These are phyloP conservation scores for Filobasidium uniguttulatum DNA, from an alignment of 1,284 basidiomycete species.

Conservation along the genomic window DNA sequence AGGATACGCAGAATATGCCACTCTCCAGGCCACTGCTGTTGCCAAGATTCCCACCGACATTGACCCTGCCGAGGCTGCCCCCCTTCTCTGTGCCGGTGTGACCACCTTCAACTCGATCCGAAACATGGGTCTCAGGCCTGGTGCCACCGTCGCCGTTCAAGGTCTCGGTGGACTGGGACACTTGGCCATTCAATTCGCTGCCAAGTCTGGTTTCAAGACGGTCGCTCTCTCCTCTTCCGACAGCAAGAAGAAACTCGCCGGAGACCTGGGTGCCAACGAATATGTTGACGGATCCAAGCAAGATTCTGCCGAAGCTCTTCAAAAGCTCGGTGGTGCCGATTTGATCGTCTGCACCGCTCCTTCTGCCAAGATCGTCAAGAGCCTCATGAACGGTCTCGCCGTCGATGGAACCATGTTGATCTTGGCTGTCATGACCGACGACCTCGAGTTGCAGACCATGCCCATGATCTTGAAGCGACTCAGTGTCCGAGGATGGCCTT, in stretches of 20 bases:
- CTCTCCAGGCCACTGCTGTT: slow-evolving; percentile 32
- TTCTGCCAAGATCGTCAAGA: slow-evolving; percentile 23
- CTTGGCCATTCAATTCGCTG: slow-evolving; percentile 30
- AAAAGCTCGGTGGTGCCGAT: slow-evolving; percentile 36
- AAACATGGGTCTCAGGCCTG: slow-evolving; percentile 21
- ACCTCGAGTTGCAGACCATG: slow-evolving; percentile 16
- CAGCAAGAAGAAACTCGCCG: slow-evolving; percentile 18
- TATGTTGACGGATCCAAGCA: slow-evolving; percentile 17
- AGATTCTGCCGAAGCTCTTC: slow-evolving; percentile 24
- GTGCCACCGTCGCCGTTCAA: slow-evolving; percentile 31
- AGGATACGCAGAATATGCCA: slow-evolving; percentile 32
- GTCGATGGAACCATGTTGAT: slow-evolving; percentile 31
- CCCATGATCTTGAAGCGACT: slow-evolving; percentile 31
- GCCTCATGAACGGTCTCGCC: slow-evolving; percentile 29
- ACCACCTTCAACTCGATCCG: slow-evolving; percentile 33
- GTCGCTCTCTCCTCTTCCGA: slow-evolving; percentile 17
- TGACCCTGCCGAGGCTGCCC: slow-evolving; percentile 28
- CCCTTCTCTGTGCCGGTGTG: slow-evolving; percentile 37
- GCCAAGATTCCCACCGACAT: slow-evolving; percentile 27
- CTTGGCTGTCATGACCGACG: slow-evolving; percentile 15
- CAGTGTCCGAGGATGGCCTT: slow-evolving; percentile 34
- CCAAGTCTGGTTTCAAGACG: slow-evolving; percentile 11
- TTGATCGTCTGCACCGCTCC: slow-evolving; percentile 30
- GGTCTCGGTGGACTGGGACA: slow-evolving; percentile 36
- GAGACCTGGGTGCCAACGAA: slow-evolving; percentile 17